phyloP scores from a whole-genome alignment of 352 stramenopile genomes.

The Phytophthora lateralis region DNA sequence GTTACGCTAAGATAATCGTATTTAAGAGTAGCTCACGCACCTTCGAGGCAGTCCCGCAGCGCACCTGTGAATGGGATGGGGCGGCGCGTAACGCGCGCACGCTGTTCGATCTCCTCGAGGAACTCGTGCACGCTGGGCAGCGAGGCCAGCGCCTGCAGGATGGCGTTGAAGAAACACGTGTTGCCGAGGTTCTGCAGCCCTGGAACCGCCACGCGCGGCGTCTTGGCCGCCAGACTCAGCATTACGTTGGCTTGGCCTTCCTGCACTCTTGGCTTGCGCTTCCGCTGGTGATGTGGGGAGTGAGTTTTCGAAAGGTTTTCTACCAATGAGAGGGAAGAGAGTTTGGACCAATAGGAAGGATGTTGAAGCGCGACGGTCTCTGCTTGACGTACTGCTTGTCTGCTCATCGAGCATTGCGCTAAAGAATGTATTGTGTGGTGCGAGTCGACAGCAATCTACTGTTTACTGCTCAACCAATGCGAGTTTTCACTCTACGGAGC shows the following conservation, averaged over 20 bases:
- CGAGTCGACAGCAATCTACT: not conserved
- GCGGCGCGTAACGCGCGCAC: constrained; percentile 35
- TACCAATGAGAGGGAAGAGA: constrained; percentile 7
- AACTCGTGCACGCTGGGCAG: constrained; percentile 76
- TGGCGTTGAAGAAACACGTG: constrained; percentile 92
- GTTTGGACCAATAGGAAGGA: constrained; percentile 26
- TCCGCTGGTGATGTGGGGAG: constrained; percentile 20
- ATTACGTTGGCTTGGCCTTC: constrained; percentile 6
- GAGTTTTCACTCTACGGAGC: constrained; percentile 46
- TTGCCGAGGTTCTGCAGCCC: constrained; percentile 91
- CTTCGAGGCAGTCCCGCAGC: constrained; percentile 68
- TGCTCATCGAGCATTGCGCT: too few relatives aligned
- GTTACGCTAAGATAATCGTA: not conserved
- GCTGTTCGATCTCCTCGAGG: constrained; percentile 63
- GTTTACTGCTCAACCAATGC: constrained; percentile 1
- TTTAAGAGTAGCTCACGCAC: constrained; percentile 29
- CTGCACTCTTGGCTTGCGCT: constrained; percentile 12
- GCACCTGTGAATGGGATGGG: constrained; percentile 65
- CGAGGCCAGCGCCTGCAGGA: constrained; percentile 82
- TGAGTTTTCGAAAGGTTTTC: constrained; percentile 17
- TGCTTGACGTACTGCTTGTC: too few relatives aligned
- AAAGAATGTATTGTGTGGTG: constrained; percentile 1
- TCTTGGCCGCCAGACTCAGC: constrained; percentile 28
- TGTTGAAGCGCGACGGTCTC: constrained; percentile 1
- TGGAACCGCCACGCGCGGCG: constrained; percentile 43